phyloP scores from a whole-genome alignment of 257 asterid genomes.

The Solanum peruvianum region DNA sequence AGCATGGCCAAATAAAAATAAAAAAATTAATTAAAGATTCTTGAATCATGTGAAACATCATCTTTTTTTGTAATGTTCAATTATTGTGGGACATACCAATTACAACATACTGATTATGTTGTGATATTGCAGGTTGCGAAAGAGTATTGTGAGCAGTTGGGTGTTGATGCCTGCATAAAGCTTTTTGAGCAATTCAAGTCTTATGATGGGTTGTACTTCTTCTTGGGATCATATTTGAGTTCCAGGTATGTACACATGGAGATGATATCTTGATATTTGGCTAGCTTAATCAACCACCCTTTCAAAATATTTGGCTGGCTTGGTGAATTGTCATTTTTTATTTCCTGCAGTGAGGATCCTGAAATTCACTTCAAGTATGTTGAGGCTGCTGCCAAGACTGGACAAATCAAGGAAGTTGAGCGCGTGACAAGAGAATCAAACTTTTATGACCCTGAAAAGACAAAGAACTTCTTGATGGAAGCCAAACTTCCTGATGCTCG shows the following conservation, averaged over 20 bases:
- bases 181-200: constrained; percentile 98
- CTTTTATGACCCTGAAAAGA: constrained; percentile 93
- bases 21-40: neutral
- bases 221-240: constrained; percentile 96
- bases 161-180: constrained; percentile 87
- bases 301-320: neutral
- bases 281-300: neutral
- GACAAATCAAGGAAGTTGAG: constrained; percentile 98
- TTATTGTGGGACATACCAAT: neutral
- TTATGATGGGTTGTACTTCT: constrained; percentile 92
- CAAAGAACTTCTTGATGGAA: constrained; percentile 96
- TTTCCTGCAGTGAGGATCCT: constrained; percentile 78
- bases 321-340: neutral
- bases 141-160: constrained; percentile 96
- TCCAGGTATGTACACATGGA: constrained; percentile 50
- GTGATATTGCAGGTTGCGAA: constrained; percentile 64
- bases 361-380: constrained; percentile 98
- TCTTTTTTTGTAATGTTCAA: neutral
- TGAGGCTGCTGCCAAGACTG: constrained; percentile 99
- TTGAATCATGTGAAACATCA: neutral
- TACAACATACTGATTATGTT: neutral
- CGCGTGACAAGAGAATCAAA: constrained; percentile 98
- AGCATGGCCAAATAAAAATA: neutral
- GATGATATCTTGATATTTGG: neutral
- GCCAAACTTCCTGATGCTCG: constrained; percentile 99